Conservation (phyloP, 2,329 filamentous ascomycete species). For the Verticillium nubilum region DNA sequence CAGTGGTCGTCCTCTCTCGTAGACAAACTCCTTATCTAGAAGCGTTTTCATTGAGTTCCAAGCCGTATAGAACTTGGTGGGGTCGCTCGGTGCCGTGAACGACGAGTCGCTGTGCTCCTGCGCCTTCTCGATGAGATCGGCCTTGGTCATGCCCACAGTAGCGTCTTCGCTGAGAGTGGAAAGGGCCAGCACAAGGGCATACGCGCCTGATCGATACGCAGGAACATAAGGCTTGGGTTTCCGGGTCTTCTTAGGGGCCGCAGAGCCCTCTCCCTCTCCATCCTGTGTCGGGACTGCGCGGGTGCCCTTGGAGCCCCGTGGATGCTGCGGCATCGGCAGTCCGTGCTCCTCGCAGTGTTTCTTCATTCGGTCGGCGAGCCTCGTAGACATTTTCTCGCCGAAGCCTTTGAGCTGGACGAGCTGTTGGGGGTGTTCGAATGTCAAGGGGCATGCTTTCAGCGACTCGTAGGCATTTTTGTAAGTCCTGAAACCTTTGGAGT, state of each 20-base stretch:
- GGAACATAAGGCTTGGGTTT: slow-evolving; percentile 68
- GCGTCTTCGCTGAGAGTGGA: slow-evolving; percentile 51
- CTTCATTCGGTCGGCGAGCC: slow-evolving; percentile 57
- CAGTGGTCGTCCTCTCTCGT: slow-evolving; percentile 62
- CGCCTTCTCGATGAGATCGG: slow-evolving; percentile 61
- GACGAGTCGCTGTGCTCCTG: slow-evolving; percentile 70
- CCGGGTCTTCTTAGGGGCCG: slow-evolving; percentile 50
- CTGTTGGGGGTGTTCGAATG: slow-evolving; percentile 67
- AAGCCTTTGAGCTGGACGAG: slow-evolving; percentile 69
- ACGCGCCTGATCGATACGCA: slow-evolving; percentile 65
- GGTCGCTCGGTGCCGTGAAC: slow-evolving; percentile 61
- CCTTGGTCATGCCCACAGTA: slow-evolving; percentile 57
- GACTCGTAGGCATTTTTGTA: slow-evolving; percentile 75
- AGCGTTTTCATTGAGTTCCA: slow-evolving; percentile 82
- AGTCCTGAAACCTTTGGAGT: slow-evolving; percentile 63
- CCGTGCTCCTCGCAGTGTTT: slow-evolving; percentile 62
- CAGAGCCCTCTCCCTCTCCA: slow-evolving; percentile 25
- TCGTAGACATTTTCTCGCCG: slow-evolving; percentile 64
- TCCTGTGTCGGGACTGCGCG: slow-evolving; percentile 18
- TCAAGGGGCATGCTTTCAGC: slow-evolving; percentile 67
- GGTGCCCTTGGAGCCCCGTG: slow-evolving; percentile 27
- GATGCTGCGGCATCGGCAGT: slow-evolving; percentile 59
- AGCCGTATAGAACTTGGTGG: slow-evolving; percentile 69
- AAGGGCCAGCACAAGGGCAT: slow-evolving; percentile 65
- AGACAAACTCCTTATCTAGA: slow-evolving; percentile 66